A percentile compares a stretch with the other conserved stretches of the same genome.
These are phyloP conservation scores for Solanum microdontum DNA, from an alignment of 257 asterid species.

Conservation along the genomic window DNA sequence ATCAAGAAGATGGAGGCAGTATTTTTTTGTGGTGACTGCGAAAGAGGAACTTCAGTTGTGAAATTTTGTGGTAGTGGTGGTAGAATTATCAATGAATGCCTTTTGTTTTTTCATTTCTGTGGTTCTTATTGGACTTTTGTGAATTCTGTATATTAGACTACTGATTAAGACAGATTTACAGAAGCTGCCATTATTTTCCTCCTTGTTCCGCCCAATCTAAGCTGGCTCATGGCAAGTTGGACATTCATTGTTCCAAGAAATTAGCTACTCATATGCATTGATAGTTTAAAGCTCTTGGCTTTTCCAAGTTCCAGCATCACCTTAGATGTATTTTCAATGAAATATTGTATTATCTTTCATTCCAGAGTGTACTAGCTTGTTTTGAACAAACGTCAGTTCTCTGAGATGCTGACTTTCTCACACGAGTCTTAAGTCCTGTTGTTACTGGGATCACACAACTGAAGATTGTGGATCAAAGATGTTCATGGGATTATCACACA, in stretches of 20 bases:
- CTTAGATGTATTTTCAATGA: neutral
- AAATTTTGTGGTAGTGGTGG: constrained; percentile 4
- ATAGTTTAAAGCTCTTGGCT: neutral
- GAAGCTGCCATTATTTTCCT: neutral
- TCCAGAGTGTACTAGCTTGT: neutral
- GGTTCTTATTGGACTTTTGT: constrained; percentile 11
- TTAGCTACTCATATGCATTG: neutral
- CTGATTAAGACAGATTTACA: neutral
- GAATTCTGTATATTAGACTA: neutral
- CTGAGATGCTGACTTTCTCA: neutral
- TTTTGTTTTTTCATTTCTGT: neutral
- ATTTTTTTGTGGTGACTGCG: neutral
- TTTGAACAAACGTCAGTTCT: neutral
- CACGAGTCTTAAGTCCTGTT: neutral
- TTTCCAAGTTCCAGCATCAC: neutral
- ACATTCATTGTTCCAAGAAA: neutral
- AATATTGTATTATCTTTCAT: neutral
- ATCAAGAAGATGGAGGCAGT: constrained; percentile 21
- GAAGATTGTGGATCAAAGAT: neutral
- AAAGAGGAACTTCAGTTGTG: neutral
- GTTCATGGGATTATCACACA: neutral
- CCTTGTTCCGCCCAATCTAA: neutral
- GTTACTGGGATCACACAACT: neutral
- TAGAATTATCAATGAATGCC: neutral
- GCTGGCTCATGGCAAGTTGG: neutral